phyloP scores from a whole-genome alignment of 176 grass and related monocot genomes.

The Raddia guianensis region DNA sequence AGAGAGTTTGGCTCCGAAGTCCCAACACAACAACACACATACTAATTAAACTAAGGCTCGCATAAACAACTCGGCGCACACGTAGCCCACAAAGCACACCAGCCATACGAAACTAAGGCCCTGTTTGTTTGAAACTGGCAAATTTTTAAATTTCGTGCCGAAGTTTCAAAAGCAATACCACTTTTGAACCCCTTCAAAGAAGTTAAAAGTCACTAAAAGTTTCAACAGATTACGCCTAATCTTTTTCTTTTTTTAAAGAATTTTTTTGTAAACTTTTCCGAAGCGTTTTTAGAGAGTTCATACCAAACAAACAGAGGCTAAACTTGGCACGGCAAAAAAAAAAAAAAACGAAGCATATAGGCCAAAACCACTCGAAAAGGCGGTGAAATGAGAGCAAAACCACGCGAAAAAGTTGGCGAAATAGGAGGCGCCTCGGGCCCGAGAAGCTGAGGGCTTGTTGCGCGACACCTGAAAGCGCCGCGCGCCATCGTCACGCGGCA shows the following conservation, averaged over 20 bases:
- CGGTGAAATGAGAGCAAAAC: neutral
- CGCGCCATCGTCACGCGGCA: constrained; percentile 44
- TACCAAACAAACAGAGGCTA: too few species aligned
- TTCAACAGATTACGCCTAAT: too few species aligned
- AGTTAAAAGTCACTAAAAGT: too few species aligned
- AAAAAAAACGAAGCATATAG: neutral
- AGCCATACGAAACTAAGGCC: neutral
- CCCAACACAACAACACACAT: neutral
- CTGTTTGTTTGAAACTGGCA: too few species aligned
- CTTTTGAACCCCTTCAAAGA: too few species aligned
- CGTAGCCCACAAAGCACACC: constrained; percentile 21
- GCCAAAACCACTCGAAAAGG: too few species aligned
- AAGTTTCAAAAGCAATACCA: too few species aligned
- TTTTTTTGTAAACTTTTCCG: too few species aligned
- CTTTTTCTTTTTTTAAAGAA: too few species aligned
- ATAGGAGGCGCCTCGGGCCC: constrained; percentile 54
- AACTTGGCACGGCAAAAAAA: neutral
- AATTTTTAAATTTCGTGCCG: too few species aligned
- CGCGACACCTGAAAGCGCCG: constrained; percentile 58
- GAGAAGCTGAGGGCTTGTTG: constrained; percentile 34
- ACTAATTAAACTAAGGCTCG: neutral
- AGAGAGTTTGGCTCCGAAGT: neutral
- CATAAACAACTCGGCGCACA: constrained; percentile 22
- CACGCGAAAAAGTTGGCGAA: neutral
- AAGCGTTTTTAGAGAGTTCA: too few species aligned